These are phyloP conservation scores for Magnusiomyces tetraspermus DNA, from an alignment of 1,139 yeast species.

Conservation along the genomic window DNA sequence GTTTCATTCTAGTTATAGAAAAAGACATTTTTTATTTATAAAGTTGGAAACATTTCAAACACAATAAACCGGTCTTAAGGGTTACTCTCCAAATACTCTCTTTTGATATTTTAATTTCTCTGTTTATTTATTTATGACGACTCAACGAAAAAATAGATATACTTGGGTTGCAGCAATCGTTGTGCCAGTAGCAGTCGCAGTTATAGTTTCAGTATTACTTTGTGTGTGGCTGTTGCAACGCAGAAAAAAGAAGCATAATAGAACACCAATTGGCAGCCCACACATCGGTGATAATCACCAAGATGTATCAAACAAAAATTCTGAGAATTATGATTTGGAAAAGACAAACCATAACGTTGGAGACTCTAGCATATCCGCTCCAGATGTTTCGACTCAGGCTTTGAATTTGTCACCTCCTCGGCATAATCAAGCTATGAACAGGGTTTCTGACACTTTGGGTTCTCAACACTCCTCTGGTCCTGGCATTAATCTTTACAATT, in stretches of 20 bases:
- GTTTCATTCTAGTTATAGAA: not conserved
- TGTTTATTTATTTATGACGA: not conserved
- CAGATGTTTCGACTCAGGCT: too few relatives aligned
- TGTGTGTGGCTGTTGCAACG: not conserved
- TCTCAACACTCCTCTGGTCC: too few relatives aligned
- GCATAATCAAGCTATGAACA: too few relatives aligned
- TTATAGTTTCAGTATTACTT: conserved; percentile 2
- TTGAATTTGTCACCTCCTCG: too few relatives aligned
- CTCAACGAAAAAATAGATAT: not conserved
- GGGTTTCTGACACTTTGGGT: too few relatives aligned
- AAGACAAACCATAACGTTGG: too few relatives aligned
- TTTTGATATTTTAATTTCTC: not conserved
- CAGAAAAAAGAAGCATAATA: not conserved
- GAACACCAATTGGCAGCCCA: not conserved
- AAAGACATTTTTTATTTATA: not conserved
- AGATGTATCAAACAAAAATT: not conserved
- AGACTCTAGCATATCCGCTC: too few relatives aligned
- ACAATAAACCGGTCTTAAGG: not conserved
- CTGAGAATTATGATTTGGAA: not conserved
- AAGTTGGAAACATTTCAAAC: not conserved
- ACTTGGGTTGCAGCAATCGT: conserved; percentile 26
- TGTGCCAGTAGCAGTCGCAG: conserved; percentile 22
- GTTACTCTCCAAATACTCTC: not conserved
- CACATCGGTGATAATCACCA: not conserved
- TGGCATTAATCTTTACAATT: not conserved